Base-by-base conservation (phyloP, 257 asterid species). In the Ilex aquifolium region DNA sequence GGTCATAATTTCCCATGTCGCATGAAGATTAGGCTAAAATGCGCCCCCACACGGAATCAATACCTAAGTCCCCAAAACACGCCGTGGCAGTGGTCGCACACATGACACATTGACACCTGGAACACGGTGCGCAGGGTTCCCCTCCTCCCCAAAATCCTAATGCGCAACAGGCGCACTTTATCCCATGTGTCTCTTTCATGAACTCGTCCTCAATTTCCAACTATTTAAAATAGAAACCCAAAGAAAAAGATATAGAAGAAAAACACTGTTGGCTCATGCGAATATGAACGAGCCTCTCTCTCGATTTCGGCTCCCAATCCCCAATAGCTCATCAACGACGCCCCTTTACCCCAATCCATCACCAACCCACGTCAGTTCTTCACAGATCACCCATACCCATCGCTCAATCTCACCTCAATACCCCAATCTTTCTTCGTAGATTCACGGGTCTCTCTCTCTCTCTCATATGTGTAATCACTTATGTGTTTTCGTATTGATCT, bases 281-380 rank as follows among this genome's bases (percentile, higher is more conserved):
- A 55, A 15, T 42, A 31, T 55, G 32, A 52, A 31, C 39, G 40
- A 32, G 32, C 59, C 32, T 32, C 13, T 32, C 40, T 66, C 71
- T 66, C 61, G 62, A 68, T 53, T 68, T 68, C 72, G 59, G 51
- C 72, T 68, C 50, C 54, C 60, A 67, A 10, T 57, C 17, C 27
- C 48, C 36, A 15, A 9, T n/a, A 52, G 60, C 44, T 21, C 61
- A 7, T 13, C 1, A 67, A 2, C 57, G 6, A 15, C 57, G 27
- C 15, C 57, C n/a, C 57, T 14, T 53, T 4, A 29, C 15, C 54
- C 44, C 17, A 52, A 67, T 67, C 55, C 29, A 67, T 42, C 56
- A 55, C 52, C 59, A 31, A 31, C 57, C 54, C 62, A 60, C 53
- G 53, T 62, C 31, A 14, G 49, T 50, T 51, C 42, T 67, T 53